These are phyloP conservation scores for Nannizziopsis arthrosporioides DNA, from an alignment of 2,329 filamentous ascomycete genomes.

Conservation along the genomic window DNA sequence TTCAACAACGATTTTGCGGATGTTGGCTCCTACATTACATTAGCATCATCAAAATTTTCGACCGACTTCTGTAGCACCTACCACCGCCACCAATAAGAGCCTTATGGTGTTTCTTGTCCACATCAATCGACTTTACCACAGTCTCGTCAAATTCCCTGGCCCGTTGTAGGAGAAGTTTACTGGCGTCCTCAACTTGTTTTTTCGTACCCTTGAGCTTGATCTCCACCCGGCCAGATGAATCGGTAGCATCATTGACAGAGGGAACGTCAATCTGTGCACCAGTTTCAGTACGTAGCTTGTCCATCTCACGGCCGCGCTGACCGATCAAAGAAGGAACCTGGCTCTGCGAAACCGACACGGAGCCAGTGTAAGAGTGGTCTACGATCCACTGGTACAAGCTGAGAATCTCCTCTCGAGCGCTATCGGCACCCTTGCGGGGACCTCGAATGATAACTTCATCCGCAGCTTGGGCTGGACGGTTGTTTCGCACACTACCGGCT, in stretches of 20 bases:
- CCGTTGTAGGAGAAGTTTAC: conserved; percentile 80
- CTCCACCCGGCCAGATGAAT: conserved; percentile 59
- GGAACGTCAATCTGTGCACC: conserved; percentile 89
- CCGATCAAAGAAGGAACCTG: conserved; percentile 92
- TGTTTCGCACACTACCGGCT: conserved; percentile 46
- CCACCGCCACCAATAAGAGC: conserved; percentile 79
- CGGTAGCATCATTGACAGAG: conserved; percentile 57
- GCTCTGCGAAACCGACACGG: conserved; percentile 75
- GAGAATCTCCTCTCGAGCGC: conserved; percentile 81
- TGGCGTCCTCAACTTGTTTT: conserved; percentile 77
- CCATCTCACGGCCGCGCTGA: conserved; percentile 78
- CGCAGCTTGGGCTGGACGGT: conserved; percentile 59
- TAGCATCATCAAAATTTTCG: conserved; percentile 23
- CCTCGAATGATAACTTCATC: conserved; percentile 89
- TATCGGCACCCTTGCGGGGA: conserved; percentile 83
- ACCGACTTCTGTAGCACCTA: conserved; percentile 38
- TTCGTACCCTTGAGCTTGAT: conserved; percentile 90
- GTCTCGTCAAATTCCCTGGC: conserved; percentile 80
- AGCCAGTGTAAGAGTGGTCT: conserved; percentile 71
- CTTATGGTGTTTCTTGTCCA: conserved; percentile 92
- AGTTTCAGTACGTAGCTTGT: conserved; percentile 71
- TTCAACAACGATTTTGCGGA: conserved; percentile 73
- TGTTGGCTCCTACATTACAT: conserved; percentile 57
- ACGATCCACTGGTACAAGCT: conserved; percentile 79
- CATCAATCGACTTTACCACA: conserved; percentile 68